These are phyloP conservation scores for Populus hybrid DNA, from an alignment of 441 rosid species.

Conservation along the genomic window DNA sequence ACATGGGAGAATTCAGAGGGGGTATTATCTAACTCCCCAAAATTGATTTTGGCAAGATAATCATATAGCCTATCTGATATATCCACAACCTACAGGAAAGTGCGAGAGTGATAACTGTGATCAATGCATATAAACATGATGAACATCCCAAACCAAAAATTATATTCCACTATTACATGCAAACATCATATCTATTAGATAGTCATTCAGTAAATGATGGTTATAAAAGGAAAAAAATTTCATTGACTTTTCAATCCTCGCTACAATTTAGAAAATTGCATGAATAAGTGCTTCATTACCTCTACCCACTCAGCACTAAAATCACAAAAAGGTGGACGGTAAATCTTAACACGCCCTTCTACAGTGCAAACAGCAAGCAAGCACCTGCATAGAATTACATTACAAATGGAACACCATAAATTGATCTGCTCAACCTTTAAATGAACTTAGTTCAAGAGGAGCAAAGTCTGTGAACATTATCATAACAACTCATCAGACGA, in stretches of 20 bases:
- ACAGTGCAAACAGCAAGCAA: conserved; percentile 82
- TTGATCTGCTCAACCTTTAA: background rate
- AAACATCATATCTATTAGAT: background rate
- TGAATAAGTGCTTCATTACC: conserved; percentile 35
- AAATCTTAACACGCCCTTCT: conserved; percentile 82
- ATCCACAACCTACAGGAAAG: conserved; percentile 55
- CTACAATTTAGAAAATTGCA: background rate
- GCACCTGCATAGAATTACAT: conserved; percentile 49
- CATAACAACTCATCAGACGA: background rate
- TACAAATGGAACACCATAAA: conserved; percentile 3
- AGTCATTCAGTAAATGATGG: background rate
- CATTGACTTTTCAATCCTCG: background rate
- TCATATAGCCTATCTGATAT: conserved; percentile 57
- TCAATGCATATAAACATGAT: background rate
- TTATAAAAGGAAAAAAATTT: background rate
- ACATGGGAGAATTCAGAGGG: conserved; percentile 42
- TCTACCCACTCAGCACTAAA: conserved; percentile 93
- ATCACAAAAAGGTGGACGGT: conserved; percentile 76
- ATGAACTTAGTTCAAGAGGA: background rate
- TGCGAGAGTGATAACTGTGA: conserved; percentile 1
- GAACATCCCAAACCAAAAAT: background rate
- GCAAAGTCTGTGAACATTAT: background rate
- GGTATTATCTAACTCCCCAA: conserved; percentile 37
- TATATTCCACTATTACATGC: background rate
- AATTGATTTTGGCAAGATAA: conserved; percentile 48